phyloP scores from a whole-genome alignment of 768 basidiomycete species.

The Suillus brevipes region DNA sequence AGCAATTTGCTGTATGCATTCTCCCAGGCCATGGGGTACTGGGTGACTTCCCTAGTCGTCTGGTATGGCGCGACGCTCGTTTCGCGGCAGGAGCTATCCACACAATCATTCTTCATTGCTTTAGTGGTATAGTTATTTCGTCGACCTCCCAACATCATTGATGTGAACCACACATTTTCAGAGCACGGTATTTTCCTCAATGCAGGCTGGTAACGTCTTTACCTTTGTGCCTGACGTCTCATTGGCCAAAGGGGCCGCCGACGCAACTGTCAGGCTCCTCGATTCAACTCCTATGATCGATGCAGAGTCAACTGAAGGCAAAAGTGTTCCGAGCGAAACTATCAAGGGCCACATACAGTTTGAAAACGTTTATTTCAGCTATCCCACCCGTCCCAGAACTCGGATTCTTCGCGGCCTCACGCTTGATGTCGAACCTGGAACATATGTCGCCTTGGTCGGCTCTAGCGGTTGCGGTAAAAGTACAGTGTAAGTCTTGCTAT shows the following conservation, averaged over 20 bases:
- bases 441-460: conserved; percentile 80
- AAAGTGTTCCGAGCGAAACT: conserved; percentile 41
- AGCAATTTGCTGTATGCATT: conserved; percentile 68
- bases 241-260: conserved; percentile 75
- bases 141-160: neutral
- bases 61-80: conserved; percentile 73
- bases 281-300: conserved; percentile 80
- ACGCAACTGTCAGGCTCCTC: conserved; percentile 71
- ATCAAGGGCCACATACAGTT: conserved; percentile 68
- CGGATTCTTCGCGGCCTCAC: conserved; percentile 80
- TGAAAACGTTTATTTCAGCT: conserved; percentile 84
- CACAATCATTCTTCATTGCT: conserved; percentile 76
- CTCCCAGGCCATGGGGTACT: conserved; percentile 76
- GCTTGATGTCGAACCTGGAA: conserved; percentile 70
- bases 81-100: conserved; percentile 50
- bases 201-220: conserved; percentile 86
- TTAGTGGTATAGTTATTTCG: conserved; percentile 58
- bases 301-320: conserved; percentile 69
- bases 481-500: conserved; percentile 55
- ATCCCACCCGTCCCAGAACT: conserved; percentile 82
- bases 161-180: conserved; percentile 25
- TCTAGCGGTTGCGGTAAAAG: conserved; percentile 82
- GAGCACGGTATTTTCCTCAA: conserved; percentile 74
- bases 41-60: conserved; percentile 79
- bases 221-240: conserved; percentile 87